Conservation (phyloP, 2,329 filamentous ascomycete species). For the Xylaria sp. region DNA sequence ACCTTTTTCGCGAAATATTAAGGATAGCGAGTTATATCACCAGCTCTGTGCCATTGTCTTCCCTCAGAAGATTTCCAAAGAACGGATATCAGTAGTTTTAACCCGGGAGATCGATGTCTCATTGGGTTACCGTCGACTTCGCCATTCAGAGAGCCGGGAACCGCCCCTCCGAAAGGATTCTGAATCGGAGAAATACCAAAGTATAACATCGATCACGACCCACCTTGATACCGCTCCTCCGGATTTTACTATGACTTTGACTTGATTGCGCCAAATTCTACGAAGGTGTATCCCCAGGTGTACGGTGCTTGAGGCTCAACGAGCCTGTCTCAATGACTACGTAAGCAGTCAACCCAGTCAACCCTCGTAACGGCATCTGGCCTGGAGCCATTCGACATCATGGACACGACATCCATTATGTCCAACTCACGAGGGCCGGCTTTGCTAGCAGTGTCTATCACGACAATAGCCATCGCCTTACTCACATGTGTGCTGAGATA, state of each 20-base stretch:
- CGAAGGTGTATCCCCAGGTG: not conserved
- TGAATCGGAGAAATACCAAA: constrained; percentile 13
- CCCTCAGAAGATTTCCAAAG: not conserved
- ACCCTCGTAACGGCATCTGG: constrained; percentile 29
- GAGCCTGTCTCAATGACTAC: constrained; percentile 5
- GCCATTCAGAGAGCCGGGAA: not conserved
- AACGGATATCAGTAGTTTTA: constrained; percentile 3
- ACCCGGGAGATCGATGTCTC: constrained; percentile 30
- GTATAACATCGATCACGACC: constrained; percentile 30
- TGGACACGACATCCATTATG: constrained; percentile 34
- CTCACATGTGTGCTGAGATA: constrained; percentile 50
- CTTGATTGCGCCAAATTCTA: not conserved
- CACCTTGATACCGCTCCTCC: not conserved
- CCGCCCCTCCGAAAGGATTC: not conserved
- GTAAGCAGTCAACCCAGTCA: not conserved
- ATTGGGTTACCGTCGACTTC: not conserved
- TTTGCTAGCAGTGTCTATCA: constrained; percentile 52
- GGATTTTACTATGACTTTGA: not conserved
- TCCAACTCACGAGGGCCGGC: constrained; percentile 49
- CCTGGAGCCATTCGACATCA: constrained; percentile 36
- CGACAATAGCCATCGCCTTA: constrained; percentile 49
- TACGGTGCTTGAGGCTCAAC: not conserved
- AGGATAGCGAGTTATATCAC: constrained; percentile 1
- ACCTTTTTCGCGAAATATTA: not conserved
- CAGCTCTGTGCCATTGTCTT: not conserved